Percentiles rank a stretch among this genome's conserved stretches.
These are phyloP conservation scores for Crithidia expoeki DNA, from an alignment of 208 protist species.

Conservation along the genomic window DNA sequence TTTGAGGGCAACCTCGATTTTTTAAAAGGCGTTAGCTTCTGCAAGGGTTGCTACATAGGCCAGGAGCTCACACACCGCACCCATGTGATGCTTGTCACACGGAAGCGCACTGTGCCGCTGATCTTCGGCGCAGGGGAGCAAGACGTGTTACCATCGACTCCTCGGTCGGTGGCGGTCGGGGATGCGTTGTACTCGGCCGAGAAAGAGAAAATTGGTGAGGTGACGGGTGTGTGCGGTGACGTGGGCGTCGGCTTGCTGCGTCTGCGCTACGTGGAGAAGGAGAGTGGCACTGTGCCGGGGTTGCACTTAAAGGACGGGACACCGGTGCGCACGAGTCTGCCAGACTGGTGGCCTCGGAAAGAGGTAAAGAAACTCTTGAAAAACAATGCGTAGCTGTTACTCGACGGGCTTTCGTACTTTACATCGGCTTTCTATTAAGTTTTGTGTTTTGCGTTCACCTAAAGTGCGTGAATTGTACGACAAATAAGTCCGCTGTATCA, in stretches of 20 bases:
- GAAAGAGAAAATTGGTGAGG: conserved; percentile 68
- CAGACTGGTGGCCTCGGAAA: conserved; percentile 78
- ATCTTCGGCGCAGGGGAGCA: conserved; percentile 25
- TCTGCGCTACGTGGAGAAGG: conserved; percentile 69
- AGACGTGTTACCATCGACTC: no score
- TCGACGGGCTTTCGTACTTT: no score
- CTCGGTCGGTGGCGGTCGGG: conserved; percentile 28
- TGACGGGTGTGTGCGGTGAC: conserved; percentile 49
- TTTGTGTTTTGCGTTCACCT: no score
- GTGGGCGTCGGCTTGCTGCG: conserved; percentile 72
- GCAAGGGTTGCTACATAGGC: conserved; percentile 97
- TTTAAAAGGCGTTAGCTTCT: conserved; percentile 89
- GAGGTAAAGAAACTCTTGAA: conserved; percentile 76
- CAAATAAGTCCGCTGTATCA: no score
- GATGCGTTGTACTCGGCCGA: conserved; percentile 45
- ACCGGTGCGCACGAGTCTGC: conserved; percentile 45
- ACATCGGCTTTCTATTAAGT: no score
- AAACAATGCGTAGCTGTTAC: conserved; percentile 44
- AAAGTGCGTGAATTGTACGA: no score
- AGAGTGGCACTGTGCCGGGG: conserved; percentile 44
- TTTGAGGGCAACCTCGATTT: conserved; percentile 94
- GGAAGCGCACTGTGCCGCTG: conserved; percentile 92
- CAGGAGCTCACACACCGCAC: conserved; percentile 96
- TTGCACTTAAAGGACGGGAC: conserved; percentile 50
- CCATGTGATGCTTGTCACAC: conserved; percentile 93